Percentiles rank a stretch among this genome's conserved stretches.
Conservation (phyloP, 768 basidiomycete genomes). For the Glaciozyma martinii region DNA sequence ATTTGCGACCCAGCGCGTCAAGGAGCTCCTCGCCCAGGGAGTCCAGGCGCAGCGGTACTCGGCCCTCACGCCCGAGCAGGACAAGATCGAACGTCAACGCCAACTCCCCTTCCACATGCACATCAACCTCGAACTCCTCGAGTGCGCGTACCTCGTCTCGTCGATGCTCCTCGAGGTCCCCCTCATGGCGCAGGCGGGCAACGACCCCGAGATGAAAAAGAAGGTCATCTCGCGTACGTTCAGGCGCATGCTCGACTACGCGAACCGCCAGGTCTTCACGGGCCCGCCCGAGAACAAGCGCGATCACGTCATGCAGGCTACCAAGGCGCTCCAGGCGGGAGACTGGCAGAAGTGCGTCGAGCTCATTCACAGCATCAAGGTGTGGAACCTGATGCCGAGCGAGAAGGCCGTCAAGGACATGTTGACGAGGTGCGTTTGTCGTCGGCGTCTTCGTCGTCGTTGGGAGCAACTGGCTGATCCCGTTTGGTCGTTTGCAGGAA, state of each 20-base stretch:
- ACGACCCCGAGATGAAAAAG: slow-evolving; percentile 86
- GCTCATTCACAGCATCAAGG: slow-evolving; percentile 89
- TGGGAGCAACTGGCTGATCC: background rate
- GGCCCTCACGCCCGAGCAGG: slow-evolving; percentile 77
- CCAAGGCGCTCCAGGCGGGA: slow-evolving; percentile 88
- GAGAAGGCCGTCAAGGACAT: slow-evolving; percentile 80
- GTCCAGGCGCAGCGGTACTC: slow-evolving; percentile 71
- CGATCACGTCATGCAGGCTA: slow-evolving; percentile 99
- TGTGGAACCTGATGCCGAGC: slow-evolving; percentile 95
- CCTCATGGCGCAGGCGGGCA: slow-evolving; percentile 63
- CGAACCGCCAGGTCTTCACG: slow-evolving; percentile 93
- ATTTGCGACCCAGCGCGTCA: slow-evolving; percentile 90
- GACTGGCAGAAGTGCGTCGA: slow-evolving; percentile 96
- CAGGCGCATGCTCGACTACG: slow-evolving; percentile 87
- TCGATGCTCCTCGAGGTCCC: slow-evolving; percentile 99
- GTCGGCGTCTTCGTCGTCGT: background rate
- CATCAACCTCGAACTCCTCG: slow-evolving; percentile 93
- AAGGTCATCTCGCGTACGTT: slow-evolving; percentile 95
- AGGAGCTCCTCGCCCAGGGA: slow-evolving; percentile 93
- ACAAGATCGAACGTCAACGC: slow-evolving; percentile 88
- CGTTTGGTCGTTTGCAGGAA: slow-evolving; percentile 50
- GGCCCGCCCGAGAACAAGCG: slow-evolving; percentile 73
- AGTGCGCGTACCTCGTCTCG: slow-evolving; percentile 93
- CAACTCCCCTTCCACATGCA: slow-evolving; percentile 99
- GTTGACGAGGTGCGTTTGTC: slow-evolving; percentile 65